Evolutionary conservation across 306 rosid species (phyloP).

Genomic region (Pterocarpus macrocarpus): DNA sequence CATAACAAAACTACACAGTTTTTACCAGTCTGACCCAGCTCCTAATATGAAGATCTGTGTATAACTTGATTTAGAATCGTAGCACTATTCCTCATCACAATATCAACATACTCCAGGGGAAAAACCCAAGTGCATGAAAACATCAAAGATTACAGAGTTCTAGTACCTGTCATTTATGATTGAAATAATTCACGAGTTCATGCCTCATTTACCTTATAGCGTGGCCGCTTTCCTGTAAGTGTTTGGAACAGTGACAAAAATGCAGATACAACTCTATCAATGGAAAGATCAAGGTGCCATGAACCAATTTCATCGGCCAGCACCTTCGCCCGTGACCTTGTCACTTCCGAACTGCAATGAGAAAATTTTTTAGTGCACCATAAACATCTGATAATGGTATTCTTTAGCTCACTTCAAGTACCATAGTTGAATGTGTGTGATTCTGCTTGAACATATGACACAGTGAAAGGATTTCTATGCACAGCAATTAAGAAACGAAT

Average conservation of each 20-base stretch:
- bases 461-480: slow-evolving; percentile 23
- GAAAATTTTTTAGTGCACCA: slow-evolving; percentile 26
- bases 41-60: slow-evolving; percentile 16
- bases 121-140: slow-evolving; percentile 24
- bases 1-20: slow-evolving; percentile 5
- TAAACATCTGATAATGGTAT: slow-evolving; percentile 4
- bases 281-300: slow-evolving; percentile 94
- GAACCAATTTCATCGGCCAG: slow-evolving; percentile 93
- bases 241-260: slow-evolving; percentile 78
- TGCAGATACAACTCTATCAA: slow-evolving; percentile 81
- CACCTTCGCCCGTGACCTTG: slow-evolving; percentile 76
- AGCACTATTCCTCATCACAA: neutral
- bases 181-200: slow-evolving; percentile 18
- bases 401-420: slow-evolving; percentile 28
- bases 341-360: slow-evolving; percentile 81
- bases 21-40: slow-evolving; percentile 14
- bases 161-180: slow-evolving; percentile 16
- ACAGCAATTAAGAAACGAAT: slow-evolving; percentile 14
- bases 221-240: slow-evolving; percentile 83
- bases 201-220: slow-evolving; percentile 72
- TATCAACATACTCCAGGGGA: slow-evolving; percentile 23
- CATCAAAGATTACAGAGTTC: slow-evolving; percentile 28
- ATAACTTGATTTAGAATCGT: slow-evolving; percentile 13
- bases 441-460: slow-evolving; percentile 26
- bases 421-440: slow-evolving; percentile 10